A percentile compares a stretch with the other conserved stretches of the same genome.
Evolutionary conservation across 345 rosid species (phyloP).

Genomic region (Nephelium lappaceum): DNA sequence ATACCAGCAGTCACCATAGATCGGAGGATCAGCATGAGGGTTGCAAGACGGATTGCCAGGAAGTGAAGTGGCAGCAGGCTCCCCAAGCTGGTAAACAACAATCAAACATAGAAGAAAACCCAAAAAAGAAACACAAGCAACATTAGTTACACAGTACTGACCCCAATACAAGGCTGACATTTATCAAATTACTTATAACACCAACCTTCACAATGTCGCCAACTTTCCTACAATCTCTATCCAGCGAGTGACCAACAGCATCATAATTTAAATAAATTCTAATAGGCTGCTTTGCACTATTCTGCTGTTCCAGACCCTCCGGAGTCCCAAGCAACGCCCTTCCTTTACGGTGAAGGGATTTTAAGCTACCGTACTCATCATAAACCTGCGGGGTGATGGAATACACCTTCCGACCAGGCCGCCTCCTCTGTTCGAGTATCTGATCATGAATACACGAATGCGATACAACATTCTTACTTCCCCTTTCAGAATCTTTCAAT

Average conservation of each 20-base stretch:
- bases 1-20: slow-evolving; percentile 96
- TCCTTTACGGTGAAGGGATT: slow-evolving; percentile 57
- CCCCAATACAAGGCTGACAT: slow-evolving; percentile 4
- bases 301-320: slow-evolving; percentile 31
- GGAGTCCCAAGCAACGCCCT: slow-evolving; percentile 75
- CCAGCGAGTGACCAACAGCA: slow-evolving; percentile 95
- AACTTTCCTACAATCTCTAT: slow-evolving; percentile 82
- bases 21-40: slow-evolving; percentile 74
- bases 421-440: slow-evolving; percentile 83
- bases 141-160: slow-evolving; percentile 17
- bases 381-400: slow-evolving; percentile 91
- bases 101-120: background rate
- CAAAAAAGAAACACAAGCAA: slow-evolving; percentile 13
- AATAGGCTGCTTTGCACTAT: slow-evolving; percentile 77
- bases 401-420: slow-evolving; percentile 81
- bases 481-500: slow-evolving; percentile 44
- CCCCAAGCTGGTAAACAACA: slow-evolving; percentile 71
- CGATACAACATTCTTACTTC: slow-evolving; percentile 46
- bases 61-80: slow-evolving; percentile 63
- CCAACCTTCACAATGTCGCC: slow-evolving; percentile 93
- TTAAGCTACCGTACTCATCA: slow-evolving; percentile 43
- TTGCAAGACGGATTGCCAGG: slow-evolving; percentile 72
- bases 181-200: slow-evolving; percentile 16
- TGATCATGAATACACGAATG: slow-evolving; percentile 98
- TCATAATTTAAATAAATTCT: slow-evolving; percentile 95